Conservation (phyloP, 1,284 basidiomycete genomes). For the Ustilago tritici region DNA sequence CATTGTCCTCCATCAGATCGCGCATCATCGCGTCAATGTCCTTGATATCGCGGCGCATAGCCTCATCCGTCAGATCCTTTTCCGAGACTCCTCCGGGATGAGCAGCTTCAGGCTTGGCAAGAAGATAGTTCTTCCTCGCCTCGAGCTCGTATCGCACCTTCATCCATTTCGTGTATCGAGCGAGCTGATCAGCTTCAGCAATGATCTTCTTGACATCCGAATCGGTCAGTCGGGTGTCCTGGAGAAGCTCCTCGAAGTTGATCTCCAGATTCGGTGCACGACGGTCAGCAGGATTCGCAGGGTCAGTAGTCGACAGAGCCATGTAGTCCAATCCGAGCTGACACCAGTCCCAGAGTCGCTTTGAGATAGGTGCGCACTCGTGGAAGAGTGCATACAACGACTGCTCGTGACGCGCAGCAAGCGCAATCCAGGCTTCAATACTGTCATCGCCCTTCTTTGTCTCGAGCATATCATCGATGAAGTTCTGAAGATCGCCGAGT, state of each 20-base stretch:
- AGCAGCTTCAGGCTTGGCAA: slow-evolving; percentile 53
- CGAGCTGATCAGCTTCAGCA: slow-evolving; percentile 57
- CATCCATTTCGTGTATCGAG: slow-evolving; percentile 58
- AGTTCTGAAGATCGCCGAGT: slow-evolving; percentile 64
- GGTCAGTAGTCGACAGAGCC: slow-evolving; percentile 66
- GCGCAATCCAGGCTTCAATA: slow-evolving; percentile 63
- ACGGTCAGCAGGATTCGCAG: slow-evolving; percentile 62
- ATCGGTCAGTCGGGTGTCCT: slow-evolving; percentile 61
- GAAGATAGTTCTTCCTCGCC: slow-evolving; percentile 61
- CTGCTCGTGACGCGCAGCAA: slow-evolving; percentile 65
- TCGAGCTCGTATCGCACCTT: slow-evolving; percentile 69
- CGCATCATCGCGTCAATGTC: slow-evolving; percentile 60
- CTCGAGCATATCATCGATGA: slow-evolving; percentile 65
- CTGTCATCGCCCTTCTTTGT: slow-evolving; percentile 48
- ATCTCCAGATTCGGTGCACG: slow-evolving; percentile 63
- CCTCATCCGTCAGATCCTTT: slow-evolving; percentile 35
- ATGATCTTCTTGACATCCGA: slow-evolving; percentile 62
- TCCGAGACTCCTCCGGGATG: slow-evolving; percentile 51
- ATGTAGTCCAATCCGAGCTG: slow-evolving; percentile 65
- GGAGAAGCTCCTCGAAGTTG: slow-evolving; percentile 66
- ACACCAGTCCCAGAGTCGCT: slow-evolving; percentile 62
- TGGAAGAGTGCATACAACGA: slow-evolving; percentile 65
- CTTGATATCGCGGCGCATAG: slow-evolving; percentile 50
- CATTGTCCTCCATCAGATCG: slow-evolving; percentile 55
- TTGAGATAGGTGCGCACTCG: slow-evolving; percentile 61